These are phyloP conservation scores for Paragyromitra xinjiangensis DNA, from an alignment of 495 filamentous ascomycete species.

Conservation along the genomic window DNA sequence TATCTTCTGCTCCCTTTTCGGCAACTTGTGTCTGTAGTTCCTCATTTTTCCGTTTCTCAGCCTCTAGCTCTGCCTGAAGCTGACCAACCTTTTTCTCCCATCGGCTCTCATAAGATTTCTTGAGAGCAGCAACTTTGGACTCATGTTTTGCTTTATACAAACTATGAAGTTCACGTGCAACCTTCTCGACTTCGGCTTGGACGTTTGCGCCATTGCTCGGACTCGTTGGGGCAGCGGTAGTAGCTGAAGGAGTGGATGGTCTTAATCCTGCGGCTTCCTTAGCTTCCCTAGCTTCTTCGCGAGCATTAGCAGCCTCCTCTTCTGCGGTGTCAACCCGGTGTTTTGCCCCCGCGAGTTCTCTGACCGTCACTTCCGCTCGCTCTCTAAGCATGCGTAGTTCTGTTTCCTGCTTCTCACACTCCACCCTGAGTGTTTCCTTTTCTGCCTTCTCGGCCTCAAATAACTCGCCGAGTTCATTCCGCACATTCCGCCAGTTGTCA, in stretches of 20 bases:
- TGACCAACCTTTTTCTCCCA: slow-evolving; percentile 86
- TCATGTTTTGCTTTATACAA: slow-evolving; percentile 98
- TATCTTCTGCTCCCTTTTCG: slow-evolving; percentile 62
- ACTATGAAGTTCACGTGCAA: slow-evolving; percentile 85
- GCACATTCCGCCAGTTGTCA: slow-evolving; percentile 80
- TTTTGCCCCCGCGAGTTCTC: slow-evolving; percentile 45
- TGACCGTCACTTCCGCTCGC: slow-evolving; percentile 28
- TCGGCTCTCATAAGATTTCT: slow-evolving; percentile 90
- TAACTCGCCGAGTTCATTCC: slow-evolving; percentile 77
- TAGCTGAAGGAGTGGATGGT: slow-evolving; percentile 20
- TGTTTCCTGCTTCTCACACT: slow-evolving; percentile 75
- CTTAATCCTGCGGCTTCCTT: slow-evolving; percentile 28
- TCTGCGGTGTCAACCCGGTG: slow-evolving; percentile 29
- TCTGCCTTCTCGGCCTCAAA: slow-evolving; percentile 72
- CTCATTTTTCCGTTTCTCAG: slow-evolving; percentile 75
- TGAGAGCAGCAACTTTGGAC: slow-evolving; percentile 89
- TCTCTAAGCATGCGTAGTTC: slow-evolving; percentile 60
- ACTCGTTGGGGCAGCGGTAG: slow-evolving; percentile 1
- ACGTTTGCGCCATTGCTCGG: slow-evolving; percentile 56
- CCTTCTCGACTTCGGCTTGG: slow-evolving; percentile 89
- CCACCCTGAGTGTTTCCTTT: slow-evolving; percentile 81
- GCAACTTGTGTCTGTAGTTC: slow-evolving; percentile 72
- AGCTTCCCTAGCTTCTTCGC: slow-evolving; percentile 58
- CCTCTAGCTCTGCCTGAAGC: slow-evolving; percentile 73
- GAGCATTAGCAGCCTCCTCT: slow-evolving; percentile 40